Conservation (phyloP, 768 basidiomycete species). For the Boletus bicolor region DNA sequence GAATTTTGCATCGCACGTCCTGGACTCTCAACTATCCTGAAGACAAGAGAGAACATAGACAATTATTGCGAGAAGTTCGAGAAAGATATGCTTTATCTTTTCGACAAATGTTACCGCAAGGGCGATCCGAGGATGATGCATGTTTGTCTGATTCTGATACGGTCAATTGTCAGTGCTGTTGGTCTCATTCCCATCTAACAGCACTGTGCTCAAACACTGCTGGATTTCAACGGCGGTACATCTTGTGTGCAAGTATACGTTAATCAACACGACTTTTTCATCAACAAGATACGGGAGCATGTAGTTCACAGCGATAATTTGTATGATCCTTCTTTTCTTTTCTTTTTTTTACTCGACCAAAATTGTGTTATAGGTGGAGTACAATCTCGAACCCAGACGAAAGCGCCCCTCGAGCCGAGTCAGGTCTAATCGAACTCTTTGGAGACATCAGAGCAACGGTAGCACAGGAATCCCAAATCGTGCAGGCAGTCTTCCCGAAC, state of each 20-base stretch:
- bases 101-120: slow-evolving; percentile 93
- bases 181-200: slow-evolving; percentile 33
- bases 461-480: slow-evolving; percentile 94
- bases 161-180: slow-evolving; percentile 3
- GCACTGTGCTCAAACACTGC: slow-evolving; percentile 95
- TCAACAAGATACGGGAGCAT: slow-evolving; percentile 78
- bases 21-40: neutral
- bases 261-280: slow-evolving; percentile 99
- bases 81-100: slow-evolving; percentile 95
- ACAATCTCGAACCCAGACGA: slow-evolving; percentile 76
- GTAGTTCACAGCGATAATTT: slow-evolving; percentile 52
- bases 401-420: slow-evolving; percentile 72
- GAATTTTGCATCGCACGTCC: neutral
- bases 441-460: slow-evolving; percentile 87
- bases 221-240: slow-evolving; percentile 96
- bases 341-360: neutral
- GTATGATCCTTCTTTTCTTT: slow-evolving; percentile 40
- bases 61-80: slow-evolving; percentile 99
- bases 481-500: slow-evolving; percentile 97
- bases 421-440: slow-evolving; percentile 76
- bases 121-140: slow-evolving; percentile 99
- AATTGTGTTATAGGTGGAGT: slow-evolving; percentile 62
- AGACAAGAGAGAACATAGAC: slow-evolving; percentile 92
- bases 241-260: slow-evolving; percentile 99
- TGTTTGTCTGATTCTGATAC: slow-evolving; percentile 43